These are phyloP conservation scores for Gnomoniopsis sp. DNA, from an alignment of 2,329 filamentous ascomycete genomes.

Conservation along the genomic window DNA sequence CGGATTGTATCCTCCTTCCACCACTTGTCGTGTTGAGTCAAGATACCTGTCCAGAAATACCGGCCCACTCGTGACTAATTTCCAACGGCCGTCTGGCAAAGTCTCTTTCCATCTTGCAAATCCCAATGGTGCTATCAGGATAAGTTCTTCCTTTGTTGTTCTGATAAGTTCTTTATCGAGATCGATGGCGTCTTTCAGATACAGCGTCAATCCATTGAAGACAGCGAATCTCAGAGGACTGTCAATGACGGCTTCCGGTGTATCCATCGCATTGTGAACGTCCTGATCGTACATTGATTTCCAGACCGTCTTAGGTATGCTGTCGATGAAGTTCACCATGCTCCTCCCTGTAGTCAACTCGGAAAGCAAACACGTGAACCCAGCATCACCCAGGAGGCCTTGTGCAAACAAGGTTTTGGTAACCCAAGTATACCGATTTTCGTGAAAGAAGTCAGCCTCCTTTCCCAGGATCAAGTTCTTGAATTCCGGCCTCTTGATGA, in stretches of 20 bases:
- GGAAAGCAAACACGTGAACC: neutral
- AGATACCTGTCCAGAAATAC: neutral
- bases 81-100: neutral
- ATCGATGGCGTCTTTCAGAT: neutral
- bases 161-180: neutral
- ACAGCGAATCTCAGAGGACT: neutral
- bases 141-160: neutral
- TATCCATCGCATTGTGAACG: too few relatives aligned
- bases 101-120: neutral
- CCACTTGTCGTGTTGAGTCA: neutral
- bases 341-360: neutral
- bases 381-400: neutral
- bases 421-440: neutral
- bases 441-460: neutral
- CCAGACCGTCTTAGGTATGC: neutral
- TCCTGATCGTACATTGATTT: neutral
- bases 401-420: neutral
- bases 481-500: neutral
- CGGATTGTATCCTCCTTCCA: neutral
- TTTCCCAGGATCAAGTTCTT: neutral
- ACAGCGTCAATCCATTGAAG: neutral
- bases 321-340: neutral
- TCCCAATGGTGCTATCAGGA: neutral
- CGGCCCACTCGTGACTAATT: neutral
- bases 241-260: too few relatives aligned